phyloP scores from a whole-genome alignment of 1,284 basidiomycete species.

The Malassezia nana region DNA sequence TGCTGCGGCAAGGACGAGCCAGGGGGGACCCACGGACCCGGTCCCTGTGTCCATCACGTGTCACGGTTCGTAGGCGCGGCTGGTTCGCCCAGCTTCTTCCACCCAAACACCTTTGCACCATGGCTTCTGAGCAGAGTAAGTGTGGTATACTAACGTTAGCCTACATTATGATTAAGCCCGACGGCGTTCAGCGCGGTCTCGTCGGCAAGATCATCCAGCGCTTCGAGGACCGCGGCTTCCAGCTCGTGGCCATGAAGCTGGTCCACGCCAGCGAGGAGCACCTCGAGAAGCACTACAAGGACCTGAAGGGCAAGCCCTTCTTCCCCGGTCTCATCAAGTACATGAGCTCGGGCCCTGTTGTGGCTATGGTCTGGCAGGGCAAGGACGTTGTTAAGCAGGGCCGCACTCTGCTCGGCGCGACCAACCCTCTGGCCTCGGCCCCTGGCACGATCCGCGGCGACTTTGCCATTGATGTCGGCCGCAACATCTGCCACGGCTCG shows the following conservation, averaged over 20 bases:
- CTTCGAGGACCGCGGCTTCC: conserved; percentile 35
- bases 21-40: background rate
- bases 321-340: conserved; percentile 48
- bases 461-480: conserved; percentile 70
- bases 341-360: conserved; percentile 84
- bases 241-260: conserved; percentile 20
- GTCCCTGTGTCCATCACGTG: background rate
- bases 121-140: conserved; percentile 18
- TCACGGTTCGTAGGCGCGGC: background rate
- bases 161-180: conserved; percentile 49
- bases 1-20: background rate
- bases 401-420: conserved; percentile 87
- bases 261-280: conserved; percentile 29
- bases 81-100: background rate
- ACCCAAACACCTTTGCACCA: background rate
- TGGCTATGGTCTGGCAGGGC: conserved; percentile 94
- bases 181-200: conserved; percentile 38
- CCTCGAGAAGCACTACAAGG: conserved; percentile 47
- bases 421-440: conserved; percentile 84
- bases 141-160: background rate
- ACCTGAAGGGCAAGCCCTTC: conserved; percentile 48
- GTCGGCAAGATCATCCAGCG: conserved; percentile 39
- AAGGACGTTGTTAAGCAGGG: conserved; percentile 58
- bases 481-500: conserved; percentile 60
- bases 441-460: conserved; percentile 51